Evolutionary conservation across 1,284 basidiomycete species (phyloP), one percentile per base, ranked within the genome.

Genomic region (Cystobasidium pallidum): DNA sequence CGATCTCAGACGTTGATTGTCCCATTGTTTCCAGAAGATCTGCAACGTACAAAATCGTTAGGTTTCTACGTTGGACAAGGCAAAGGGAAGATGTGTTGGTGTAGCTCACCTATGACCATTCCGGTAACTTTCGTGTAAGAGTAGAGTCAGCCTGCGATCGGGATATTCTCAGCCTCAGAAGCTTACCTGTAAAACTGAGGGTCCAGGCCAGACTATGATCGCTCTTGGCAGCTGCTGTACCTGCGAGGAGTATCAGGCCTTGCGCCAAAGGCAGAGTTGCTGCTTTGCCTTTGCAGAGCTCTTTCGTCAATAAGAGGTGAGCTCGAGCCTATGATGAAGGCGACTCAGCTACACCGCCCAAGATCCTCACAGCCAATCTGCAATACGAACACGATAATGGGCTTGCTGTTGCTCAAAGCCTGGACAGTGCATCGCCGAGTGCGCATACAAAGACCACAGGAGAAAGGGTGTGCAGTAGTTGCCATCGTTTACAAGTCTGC

Each of bases 141-240:
- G 6, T 6, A 21, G 10, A 28, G 36, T 61, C 21, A 61, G 24
- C 21, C 15, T 24, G 8, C 51, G 17, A 26, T n/a, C n/a, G 15
- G 28, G 36, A 1, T 10, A 7, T 47, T 21, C n/a, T 6, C 1
- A 15, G 24, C 15, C 6, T 3, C 10, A 2, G 11, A 32, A 39
- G n/a, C 62, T 1, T 34, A 66, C 49, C 36, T 32, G 64, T 66
- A 34, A 39, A 66, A 19, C 41, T 66, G 34, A 66, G 49, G n/a
- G 64, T 57, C 64, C 64, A 66, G 51, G 64, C 64, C 3, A 66
- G 52, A 57, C 51, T 66, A 24, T 66, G 64, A 26, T 66, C 64
- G n/a, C 64, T 57, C 19, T 47, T 21, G 6, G 64, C 64, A 21
- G 64, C 64, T 15, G 64, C 64, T 41, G 64, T 57, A 24, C 51